Evolutionary conservation across 306 rosid genomes (phyloP), one percentile per base, ranked within the genome.

Genomic region (Casuarina cunninghamiana): DNA sequence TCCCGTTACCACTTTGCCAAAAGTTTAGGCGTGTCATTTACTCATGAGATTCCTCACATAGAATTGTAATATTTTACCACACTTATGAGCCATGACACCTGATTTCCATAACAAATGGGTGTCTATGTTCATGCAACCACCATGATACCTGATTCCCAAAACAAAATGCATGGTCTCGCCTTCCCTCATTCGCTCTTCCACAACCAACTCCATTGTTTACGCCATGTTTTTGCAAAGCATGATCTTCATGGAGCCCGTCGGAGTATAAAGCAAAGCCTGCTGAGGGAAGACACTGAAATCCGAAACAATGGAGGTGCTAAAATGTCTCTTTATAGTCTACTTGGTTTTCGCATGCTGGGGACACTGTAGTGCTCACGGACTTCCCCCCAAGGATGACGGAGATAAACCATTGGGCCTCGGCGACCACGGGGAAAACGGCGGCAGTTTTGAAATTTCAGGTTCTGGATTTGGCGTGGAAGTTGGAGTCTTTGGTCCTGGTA

Each of bases 261-360:
- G 13, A 62, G 71, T 76, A 61, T 35, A 38, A 39, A 1, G 19
- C 26, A 2, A 17, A 42, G 35, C 8, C 39, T 58, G 37, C 19
- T 26, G 3, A 21, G 21, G 55, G 7, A 12, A 9, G 48, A 44
- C 72, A 41, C 6, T 67, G 51, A 67, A 53, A 6, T 46, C 10
- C 63, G 8, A 55, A 42, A 55, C 65, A 19, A 82, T 82, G 85
- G 72, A 43, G 5, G 21, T 60, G 21, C 26, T 53, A 26, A 54
- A 61, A 67, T 26, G 65, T 73, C 62, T 55, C 19, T 38, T 16
- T 54, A 13, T 77, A 17, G 55, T 53, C 6, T 54, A 13, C 21
- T 44, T 82, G 53, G 2, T 82, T n/a, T 65, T 73, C 10, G 41
- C 77, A 13, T 19, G 71, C 74, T 68, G 48, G 74, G 71, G 71